phyloP scores from a whole-genome alignment of 352 stramenopile genomes.

The Globisporangium paddicum region DNA sequence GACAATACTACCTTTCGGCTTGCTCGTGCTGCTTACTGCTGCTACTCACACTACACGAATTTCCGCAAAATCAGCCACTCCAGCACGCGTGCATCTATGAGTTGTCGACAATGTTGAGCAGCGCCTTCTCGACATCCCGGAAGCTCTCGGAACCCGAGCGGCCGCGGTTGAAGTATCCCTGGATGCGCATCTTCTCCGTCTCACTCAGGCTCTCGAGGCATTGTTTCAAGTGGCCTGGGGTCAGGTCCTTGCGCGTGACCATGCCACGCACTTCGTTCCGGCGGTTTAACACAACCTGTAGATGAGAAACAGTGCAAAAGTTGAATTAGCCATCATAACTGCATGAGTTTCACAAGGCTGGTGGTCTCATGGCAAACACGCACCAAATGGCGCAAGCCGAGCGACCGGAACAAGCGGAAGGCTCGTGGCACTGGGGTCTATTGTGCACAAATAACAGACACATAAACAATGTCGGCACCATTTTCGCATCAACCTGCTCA shows the following conservation, averaged over 20 bases:
- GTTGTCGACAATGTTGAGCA: slow-evolving; percentile 83
- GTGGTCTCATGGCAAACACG: neutral
- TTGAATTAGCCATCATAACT: slow-evolving; percentile 50
- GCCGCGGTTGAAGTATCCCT: slow-evolving; percentile 80
- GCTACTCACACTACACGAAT: neutral
- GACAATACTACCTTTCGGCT: neutral
- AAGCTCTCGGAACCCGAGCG: slow-evolving; percentile 65
- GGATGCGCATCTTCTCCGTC: slow-evolving; percentile 76
- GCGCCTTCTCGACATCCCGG: slow-evolving; percentile 78
- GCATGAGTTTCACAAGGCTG: slow-evolving; percentile 74
- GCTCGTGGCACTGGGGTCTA: slow-evolving; percentile 26
- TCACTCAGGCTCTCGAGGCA: slow-evolving; percentile 77
- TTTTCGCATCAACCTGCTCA: neutral
- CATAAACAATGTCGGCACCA: neutral
- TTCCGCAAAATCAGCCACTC: neutral
- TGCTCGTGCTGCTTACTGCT: neutral
- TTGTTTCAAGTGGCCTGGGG: slow-evolving; percentile 73
- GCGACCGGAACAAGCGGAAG: slow-evolving; percentile 96
- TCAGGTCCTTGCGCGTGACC: slow-evolving; percentile 86
- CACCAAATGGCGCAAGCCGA: slow-evolving; percentile 94
- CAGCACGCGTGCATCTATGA: slow-evolving; percentile 31
- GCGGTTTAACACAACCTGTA: slow-evolving; percentile 88
- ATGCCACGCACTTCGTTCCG: slow-evolving; percentile 90
- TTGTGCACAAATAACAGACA: slow-evolving; percentile 62
- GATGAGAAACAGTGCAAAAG: neutral